phyloP scores from a whole-genome alignment of 805 yeast genomes.

The Hanseniaspora valbyensis region DNA sequence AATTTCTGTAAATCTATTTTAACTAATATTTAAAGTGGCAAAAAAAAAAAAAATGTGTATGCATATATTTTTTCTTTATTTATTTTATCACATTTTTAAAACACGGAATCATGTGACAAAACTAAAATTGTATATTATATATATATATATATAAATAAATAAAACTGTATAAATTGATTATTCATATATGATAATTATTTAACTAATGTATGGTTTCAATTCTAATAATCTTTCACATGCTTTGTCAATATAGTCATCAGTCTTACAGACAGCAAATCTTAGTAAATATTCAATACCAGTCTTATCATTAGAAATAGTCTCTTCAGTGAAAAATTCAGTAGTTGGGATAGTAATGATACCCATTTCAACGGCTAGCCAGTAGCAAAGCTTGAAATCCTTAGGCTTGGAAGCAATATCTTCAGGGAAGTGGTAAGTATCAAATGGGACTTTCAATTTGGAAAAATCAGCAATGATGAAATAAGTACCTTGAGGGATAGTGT shows the following conservation, averaged over 20 bases:
- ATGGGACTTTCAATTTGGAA: constrained; percentile 67
- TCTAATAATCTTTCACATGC: constrained; percentile 68
- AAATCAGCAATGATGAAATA: constrained; percentile 86
- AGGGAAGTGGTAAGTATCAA: constrained; percentile 54
- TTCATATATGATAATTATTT: no score
- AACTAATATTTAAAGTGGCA: no score
- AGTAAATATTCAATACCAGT: constrained; percentile 70
- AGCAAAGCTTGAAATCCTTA: constrained; percentile 76
- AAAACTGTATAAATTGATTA: no score
- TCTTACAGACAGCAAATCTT: constrained; percentile 95
- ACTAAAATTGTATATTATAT: no score
- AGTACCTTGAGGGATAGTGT: constrained; percentile 86
- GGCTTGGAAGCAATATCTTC: constrained; percentile 56
- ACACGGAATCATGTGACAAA: no score
- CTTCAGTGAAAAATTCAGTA: constrained; percentile 47
- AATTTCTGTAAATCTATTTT: no score
- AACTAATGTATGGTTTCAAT: constrained; percentile 49
- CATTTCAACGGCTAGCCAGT: constrained; percentile 83
- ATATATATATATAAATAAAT: no score
- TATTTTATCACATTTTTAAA: no score
- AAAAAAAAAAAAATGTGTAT: no score
- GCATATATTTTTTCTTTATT: no score
- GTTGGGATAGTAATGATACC: constrained; percentile 98
- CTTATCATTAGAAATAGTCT: constrained; percentile 60
- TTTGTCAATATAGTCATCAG: constrained; percentile 63